These are phyloP conservation scores for Naematelia aurantialba DNA, from an alignment of 768 basidiomycete species.

Conservation along the genomic window DNA sequence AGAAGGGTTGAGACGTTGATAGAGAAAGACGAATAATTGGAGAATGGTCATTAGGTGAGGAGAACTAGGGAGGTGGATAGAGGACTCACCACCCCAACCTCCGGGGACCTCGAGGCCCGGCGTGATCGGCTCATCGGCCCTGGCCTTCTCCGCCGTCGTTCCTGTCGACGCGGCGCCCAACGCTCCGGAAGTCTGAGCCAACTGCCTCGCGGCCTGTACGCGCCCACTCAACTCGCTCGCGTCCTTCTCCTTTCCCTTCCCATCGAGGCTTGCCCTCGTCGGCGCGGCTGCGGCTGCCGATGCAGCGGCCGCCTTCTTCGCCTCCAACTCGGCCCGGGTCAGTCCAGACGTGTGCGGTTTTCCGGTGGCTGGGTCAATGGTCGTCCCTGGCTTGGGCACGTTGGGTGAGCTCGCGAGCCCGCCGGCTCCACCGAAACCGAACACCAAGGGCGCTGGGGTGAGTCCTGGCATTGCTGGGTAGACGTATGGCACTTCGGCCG, in stretches of 20 bases:
- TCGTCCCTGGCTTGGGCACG: conserved; percentile 36
- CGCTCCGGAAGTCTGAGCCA: conserved; percentile 14
- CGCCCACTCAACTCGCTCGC: conserved; percentile 31
- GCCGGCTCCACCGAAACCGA: conserved; percentile 12
- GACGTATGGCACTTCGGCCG: neutral
- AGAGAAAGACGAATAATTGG: too few relatives aligned
- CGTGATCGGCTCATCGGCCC: conserved; percentile 18
- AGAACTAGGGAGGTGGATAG: too few relatives aligned
- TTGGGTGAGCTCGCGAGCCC: conserved; percentile 35
- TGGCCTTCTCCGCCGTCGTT: neutral
- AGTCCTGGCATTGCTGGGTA: conserved; percentile 1
- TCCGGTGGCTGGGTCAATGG: conserved; percentile 36
- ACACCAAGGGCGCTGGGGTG: neutral
- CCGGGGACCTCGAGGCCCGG: conserved; percentile 41
- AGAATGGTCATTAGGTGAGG: too few relatives aligned
- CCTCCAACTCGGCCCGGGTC: conserved; percentile 36
- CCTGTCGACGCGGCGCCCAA: neutral
- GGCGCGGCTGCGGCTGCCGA: conserved; percentile 8
- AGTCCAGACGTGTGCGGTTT: conserved; percentile 35
- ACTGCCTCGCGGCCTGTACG: conserved; percentile 46
- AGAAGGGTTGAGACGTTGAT: too few relatives aligned
- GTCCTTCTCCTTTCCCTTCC: conserved; percentile 4
- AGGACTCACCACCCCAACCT: conserved; percentile 20
- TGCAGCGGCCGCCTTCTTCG: conserved; percentile 26
- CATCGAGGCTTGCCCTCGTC: conserved; percentile 7